These are phyloP conservation scores for Bigelowiella natans DNA, from an alignment of 78 protist genomes.

Conservation along the genomic window DNA sequence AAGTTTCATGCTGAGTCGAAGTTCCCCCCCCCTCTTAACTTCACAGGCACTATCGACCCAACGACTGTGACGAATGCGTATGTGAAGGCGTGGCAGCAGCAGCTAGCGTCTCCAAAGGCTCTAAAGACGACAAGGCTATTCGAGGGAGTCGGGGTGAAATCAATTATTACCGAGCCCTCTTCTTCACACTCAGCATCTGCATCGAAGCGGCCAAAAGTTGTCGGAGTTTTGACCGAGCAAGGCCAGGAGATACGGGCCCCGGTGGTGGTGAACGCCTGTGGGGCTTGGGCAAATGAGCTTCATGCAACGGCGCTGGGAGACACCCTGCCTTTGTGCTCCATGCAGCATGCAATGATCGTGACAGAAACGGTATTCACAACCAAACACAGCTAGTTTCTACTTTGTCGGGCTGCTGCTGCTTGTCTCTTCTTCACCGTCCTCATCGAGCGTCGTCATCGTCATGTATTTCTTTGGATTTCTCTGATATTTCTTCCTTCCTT, in stretches of 20 bases:
- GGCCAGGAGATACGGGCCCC: background rate
- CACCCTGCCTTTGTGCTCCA: background rate
- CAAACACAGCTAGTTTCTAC: too few relatives aligned
- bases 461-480: too few relatives aligned
- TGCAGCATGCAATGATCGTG: constrained; percentile 15
- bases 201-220: background rate
- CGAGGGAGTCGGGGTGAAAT: constrained; percentile 7
- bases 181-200: background rate
- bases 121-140: too few relatives aligned
- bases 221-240: background rate
- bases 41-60: constrained; percentile 14
- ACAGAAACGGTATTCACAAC: background rate
- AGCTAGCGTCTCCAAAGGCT: background rate
- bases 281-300: background rate
- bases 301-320: background rate
- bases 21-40: too few relatives aligned
- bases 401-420: too few relatives aligned
- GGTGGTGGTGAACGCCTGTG: constrained; percentile 7
- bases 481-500: too few relatives aligned
- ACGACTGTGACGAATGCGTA: background rate
- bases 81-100: background rate
- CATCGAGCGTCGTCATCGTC: too few relatives aligned
- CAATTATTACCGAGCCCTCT: background rate
- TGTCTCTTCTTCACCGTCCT: too few relatives aligned
- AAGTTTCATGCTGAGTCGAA: too few relatives aligned